A percentile compares a stretch with the other conserved stretches of the same genome.
Conservation (phyloP, 768 basidiomycete species). For the Strobilomyces confusus region DNA sequence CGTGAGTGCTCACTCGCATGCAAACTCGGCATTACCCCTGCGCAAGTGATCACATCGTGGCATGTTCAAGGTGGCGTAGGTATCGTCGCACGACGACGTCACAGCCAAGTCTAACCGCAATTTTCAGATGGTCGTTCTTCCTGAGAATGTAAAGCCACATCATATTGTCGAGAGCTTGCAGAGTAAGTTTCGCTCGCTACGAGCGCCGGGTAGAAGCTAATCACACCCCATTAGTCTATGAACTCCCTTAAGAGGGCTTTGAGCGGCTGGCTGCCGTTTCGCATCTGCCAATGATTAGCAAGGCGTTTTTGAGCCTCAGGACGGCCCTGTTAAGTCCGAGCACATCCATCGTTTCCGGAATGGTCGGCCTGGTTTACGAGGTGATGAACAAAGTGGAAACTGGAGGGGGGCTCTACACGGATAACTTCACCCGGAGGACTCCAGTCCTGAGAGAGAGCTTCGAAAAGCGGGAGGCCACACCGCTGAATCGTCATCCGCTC, state of each 20-base stretch:
- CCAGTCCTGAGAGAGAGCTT: too few species aligned
- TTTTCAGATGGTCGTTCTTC: constrained; percentile 60
- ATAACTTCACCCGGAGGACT: too few species aligned
- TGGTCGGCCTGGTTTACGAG: too few species aligned
- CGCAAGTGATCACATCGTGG: constrained; percentile 74
- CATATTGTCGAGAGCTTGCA: constrained; percentile 68
- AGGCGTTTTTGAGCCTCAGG: too few species aligned
- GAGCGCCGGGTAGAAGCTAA: not conserved
- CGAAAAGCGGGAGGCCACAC: too few species aligned
- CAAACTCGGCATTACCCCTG: constrained; percentile 66
- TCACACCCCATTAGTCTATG: constrained; percentile 22
- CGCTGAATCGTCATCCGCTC: too few species aligned
- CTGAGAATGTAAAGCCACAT: constrained; percentile 71
- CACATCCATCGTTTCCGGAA: too few species aligned
- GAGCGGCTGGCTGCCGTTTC: constrained; percentile 40
- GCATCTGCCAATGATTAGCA: constrained; percentile 54
- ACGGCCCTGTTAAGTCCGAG: too few species aligned
- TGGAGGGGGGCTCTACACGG: too few species aligned
- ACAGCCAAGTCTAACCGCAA: not conserved
- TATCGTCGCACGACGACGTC: not conserved
- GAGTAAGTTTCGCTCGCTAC: constrained; percentile 32
- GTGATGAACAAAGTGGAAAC: too few species aligned
- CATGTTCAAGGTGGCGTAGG: constrained; percentile 70
- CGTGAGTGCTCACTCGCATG: constrained; percentile 33
- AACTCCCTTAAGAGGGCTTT: constrained; percentile 36